Conservation (phyloP, 306 rosid genomes). For the Cyclanthera cordifolia region DNA sequence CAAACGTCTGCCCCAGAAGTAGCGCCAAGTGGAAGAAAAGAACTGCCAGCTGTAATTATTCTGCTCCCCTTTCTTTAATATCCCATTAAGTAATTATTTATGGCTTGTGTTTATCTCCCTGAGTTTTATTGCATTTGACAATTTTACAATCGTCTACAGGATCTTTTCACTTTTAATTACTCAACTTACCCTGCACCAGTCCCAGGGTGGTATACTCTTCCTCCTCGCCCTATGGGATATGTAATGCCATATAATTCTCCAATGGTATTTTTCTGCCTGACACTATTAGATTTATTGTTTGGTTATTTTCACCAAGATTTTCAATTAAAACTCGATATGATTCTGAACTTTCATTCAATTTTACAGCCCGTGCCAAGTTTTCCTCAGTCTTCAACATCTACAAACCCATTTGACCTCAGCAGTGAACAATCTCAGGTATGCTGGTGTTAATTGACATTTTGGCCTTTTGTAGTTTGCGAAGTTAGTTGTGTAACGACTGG, state of each 20-base stretch:
- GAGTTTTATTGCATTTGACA: conserved; percentile 11
- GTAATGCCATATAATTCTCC: conserved; percentile 45
- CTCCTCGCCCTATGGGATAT: conserved; percentile 52
- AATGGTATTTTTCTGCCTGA: conserved; percentile 36
- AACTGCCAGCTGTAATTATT: conserved; percentile 56
- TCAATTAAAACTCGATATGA: conserved; percentile 7
- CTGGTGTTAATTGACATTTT: conserved; percentile 13
- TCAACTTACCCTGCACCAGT: conserved; percentile 44
- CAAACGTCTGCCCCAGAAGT: conserved; percentile 40
- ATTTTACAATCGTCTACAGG: conserved; percentile 38
- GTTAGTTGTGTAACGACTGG: background rate
- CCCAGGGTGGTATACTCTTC: conserved; percentile 72
- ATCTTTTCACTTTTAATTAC: conserved; percentile 49
- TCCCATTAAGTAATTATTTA: background rate
- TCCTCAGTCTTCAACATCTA: conserved; percentile 46
- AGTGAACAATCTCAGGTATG: conserved; percentile 31
- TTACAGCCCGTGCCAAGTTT: conserved; percentile 49
- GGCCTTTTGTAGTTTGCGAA: conserved; percentile 8
- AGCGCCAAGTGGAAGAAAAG: conserved; percentile 51
- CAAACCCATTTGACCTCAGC: conserved; percentile 70
- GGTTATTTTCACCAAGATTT: conserved; percentile 16
- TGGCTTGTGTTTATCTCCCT: conserved; percentile 7
- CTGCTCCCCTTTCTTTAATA: background rate
- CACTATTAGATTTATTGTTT: conserved; percentile 16
- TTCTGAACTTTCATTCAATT: conserved; percentile 19